Base-by-base conservation (phyloP, 2,329 filamentous ascomycete genomes). In the Xylaria sp. region DNA sequence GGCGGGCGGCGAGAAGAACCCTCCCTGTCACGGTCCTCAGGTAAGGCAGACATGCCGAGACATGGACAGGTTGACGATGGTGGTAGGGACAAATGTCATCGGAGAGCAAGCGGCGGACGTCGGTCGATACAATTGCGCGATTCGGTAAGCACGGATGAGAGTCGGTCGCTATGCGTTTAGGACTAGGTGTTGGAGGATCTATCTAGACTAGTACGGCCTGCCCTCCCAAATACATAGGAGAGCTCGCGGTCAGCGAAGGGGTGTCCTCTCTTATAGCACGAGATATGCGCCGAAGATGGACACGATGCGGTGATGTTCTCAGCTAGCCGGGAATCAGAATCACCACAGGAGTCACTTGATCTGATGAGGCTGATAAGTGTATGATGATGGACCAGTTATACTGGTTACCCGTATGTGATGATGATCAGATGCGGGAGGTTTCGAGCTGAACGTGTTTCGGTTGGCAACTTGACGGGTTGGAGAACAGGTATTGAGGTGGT, bases 1-100 rank as follows among this genome's bases (percentile, higher is more conserved):
- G 35, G 42, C 6, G 1, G 16, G 8, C 5, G 52, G 50, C 37
- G 9, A 37, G 54, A 13, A 18, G 35, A 18, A n/a, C 19, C 46
- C 30, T 34, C 13, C 23, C 52, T 50, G 47, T 30, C 37, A 35
- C 9, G 35, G 52, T 55, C 51, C 52, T 56, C 55, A 57, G 39
- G 55, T 30, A 44, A n/a, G 34, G 39, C 51, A 54, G 62, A 59
- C 62, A 64, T 64, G 60, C 57, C 35, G 54, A 53, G 56, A 53
- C 62, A 64, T 64, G 58, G 54, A 59, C 42, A 50, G n/a, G 19
- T 9, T 19, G 13, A 49, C 23, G 30, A 58, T n/a, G 55, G 57
- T 44, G 13, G 53, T 50, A 7, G 55, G 9, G 3, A 48, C 39
- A 23, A 49, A 39, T 49, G 49, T 62, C 60, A 64, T 62, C 53